phyloP scores from a whole-genome alignment of 345 rosid species.

The Dovyalis caffra region DNA sequence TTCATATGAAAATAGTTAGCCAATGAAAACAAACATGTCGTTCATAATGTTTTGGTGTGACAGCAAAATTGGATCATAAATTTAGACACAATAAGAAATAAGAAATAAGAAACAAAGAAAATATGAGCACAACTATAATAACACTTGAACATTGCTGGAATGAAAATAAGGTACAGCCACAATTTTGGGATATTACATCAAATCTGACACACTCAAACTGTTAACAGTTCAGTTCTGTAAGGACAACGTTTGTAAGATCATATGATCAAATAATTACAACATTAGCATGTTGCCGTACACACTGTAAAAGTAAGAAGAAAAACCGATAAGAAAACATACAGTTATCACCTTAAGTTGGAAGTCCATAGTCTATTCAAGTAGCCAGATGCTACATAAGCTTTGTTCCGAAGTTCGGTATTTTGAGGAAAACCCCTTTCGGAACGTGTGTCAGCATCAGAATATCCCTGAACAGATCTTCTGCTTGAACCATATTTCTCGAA shows the following conservation, averaged over 20 bases:
- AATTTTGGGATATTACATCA: neutral
- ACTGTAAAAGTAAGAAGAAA: neutral
- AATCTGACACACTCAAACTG: neutral
- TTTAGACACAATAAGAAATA: neutral
- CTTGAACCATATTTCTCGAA: constrained; percentile 43
- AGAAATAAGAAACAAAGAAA: neutral
- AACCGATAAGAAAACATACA: neutral
- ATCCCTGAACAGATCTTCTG: constrained; percentile 44
- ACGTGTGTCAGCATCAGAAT: constrained; percentile 32
- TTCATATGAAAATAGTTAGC: neutral
- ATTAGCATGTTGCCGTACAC: constrained; percentile 21
- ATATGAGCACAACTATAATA: neutral
- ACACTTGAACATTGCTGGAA: neutral
- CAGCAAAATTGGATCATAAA: neutral
- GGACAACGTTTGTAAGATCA: constrained; percentile 1
- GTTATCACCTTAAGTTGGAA: constrained; percentile 34
- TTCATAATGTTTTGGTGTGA: neutral
- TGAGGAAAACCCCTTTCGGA: constrained; percentile 47
- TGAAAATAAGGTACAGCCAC: neutral
- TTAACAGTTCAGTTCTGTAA: neutral
- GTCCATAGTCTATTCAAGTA: constrained; percentile 34
- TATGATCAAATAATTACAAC: constrained; percentile 35
- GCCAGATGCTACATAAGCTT: constrained; percentile 32
- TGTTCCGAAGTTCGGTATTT: constrained; percentile 37
- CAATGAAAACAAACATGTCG: neutral